phyloP scores from a whole-genome alignment of 108 stramenopile genomes.

The Nitzschia palea region DNA sequence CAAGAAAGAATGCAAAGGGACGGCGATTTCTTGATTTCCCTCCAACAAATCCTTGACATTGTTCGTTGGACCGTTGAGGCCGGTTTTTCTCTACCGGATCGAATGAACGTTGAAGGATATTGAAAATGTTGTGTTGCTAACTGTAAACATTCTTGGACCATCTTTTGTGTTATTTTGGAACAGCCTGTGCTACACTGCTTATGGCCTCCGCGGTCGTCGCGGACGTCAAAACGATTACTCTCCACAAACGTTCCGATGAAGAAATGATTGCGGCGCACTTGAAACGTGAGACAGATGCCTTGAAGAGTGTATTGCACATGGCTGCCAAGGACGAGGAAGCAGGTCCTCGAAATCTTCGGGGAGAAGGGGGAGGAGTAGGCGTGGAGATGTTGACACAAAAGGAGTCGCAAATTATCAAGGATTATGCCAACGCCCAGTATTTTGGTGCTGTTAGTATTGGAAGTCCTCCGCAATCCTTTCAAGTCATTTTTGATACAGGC shows the following conservation, averaged over 20 bases:
- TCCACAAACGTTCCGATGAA: constrained; percentile 60
- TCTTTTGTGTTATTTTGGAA: no score
- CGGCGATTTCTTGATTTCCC: no score
- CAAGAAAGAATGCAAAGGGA: no score
- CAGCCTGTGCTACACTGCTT: constrained; percentile 29
- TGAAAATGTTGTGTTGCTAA: no score
- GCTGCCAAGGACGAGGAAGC: constrained; percentile 9
- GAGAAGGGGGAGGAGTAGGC: no score
- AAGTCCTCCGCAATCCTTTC: constrained; percentile 83
- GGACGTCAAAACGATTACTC: constrained; percentile 20
- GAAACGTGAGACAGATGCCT: constrained; percentile 67
- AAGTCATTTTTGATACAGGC: constrained; percentile 97
- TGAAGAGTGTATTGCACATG: constrained; percentile 13
- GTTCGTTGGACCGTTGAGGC: no score
- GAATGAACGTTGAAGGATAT: no score
- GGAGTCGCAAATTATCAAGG: constrained; percentile 78
- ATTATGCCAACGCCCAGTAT: constrained; percentile 88
- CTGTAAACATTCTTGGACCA: no score
- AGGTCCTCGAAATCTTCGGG: constrained; percentile 24
- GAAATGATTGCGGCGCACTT: constrained; percentile 68
- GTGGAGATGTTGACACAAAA: constrained; percentile 18
- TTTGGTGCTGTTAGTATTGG: constrained; percentile 77
- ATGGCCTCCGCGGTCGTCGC: constrained; percentile 24
- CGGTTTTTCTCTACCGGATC: no score
- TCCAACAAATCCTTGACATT: no score